phyloP scores from a whole-genome alignment of 2,329 filamentous ascomycete genomes.

The Chaetomium sp. region DNA sequence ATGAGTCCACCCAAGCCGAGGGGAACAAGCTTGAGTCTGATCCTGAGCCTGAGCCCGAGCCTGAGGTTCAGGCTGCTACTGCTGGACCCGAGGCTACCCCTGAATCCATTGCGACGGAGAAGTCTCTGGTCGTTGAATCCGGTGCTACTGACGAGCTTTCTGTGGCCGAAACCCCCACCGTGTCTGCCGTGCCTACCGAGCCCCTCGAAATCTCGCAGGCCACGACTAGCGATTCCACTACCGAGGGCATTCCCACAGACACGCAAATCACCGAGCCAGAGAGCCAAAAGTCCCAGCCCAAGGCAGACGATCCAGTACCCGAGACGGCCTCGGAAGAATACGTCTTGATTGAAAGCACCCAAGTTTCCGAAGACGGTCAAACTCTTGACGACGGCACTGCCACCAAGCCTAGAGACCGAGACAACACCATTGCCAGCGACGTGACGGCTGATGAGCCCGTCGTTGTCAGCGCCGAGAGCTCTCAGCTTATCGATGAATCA shows the following conservation, averaged over 20 bases:
- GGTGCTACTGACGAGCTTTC: not conserved
- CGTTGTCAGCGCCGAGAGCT: not conserved
- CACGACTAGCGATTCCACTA: not conserved
- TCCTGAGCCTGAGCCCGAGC: not conserved
- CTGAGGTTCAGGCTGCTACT: not conserved
- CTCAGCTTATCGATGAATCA: slow-evolving; percentile 6
- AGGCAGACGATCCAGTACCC: not conserved
- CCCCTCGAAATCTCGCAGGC: not conserved
- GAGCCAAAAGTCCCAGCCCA: not conserved
- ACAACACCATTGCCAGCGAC: not conserved
- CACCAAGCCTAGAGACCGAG: not conserved
- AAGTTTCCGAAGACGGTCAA: not conserved
- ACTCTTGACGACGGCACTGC: not conserved
- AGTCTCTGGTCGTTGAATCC: slow-evolving; percentile 1
- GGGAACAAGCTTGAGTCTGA: slow-evolving; percentile 6
- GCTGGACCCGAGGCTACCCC: not conserved
- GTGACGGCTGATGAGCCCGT: not conserved
- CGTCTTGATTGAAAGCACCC: slow-evolving; percentile 14
- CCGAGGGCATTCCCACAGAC: not conserved
- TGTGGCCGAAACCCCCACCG: not conserved
- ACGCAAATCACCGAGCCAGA: not conserved
- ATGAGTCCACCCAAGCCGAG: slow-evolving; percentile 3
- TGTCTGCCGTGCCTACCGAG: not conserved
- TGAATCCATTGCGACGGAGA: not conserved
- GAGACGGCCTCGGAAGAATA: slow-evolving; percentile 15